These are phyloP conservation scores for Nakazawaea populi DNA, from an alignment of 805 yeast genomes.

Conservation along the genomic window DNA sequence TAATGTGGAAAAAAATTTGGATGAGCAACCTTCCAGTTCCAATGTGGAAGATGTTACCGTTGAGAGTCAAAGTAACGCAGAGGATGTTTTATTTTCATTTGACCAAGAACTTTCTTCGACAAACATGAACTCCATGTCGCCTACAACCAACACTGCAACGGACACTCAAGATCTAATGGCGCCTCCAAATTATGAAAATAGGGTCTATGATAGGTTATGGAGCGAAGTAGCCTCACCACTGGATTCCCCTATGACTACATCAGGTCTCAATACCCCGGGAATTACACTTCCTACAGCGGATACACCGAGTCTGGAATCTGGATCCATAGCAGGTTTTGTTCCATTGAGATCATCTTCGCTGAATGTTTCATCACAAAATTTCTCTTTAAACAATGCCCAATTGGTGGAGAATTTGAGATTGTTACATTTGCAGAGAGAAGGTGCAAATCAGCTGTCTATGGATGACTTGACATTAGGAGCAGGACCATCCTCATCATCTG, in stretches of 20 bases:
- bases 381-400: constrained; percentile 19
- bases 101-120: constrained; percentile 25
- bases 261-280: constrained; percentile 31
- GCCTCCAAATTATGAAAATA: constrained; percentile 81
- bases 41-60: constrained; percentile 12
- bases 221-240: constrained; percentile 48
- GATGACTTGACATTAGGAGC: constrained; percentile 4
- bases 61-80: constrained; percentile 21
- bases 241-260: constrained; percentile 34
- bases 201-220: constrained; percentile 78
- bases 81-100: constrained; percentile 33
- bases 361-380: constrained; percentile 5
- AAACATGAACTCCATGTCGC: not conserved
- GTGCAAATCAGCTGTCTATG: constrained; percentile 23
- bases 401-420: constrained; percentile 48
- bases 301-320: not conserved
- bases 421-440: constrained; percentile 43
- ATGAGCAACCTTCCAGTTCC: constrained; percentile 1
- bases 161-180: constrained; percentile 53
- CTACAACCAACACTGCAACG: constrained; percentile 11
- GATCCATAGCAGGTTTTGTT: not conserved
- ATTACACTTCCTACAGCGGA: constrained; percentile 10
- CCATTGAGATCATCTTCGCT: not conserved
- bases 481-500: not conserved
- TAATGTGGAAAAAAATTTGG: constrained; percentile 19